Evolutionary conservation across 1,284 basidiomycete genomes (phyloP).

Genomic region (Cryptococcus floricola): DNA sequence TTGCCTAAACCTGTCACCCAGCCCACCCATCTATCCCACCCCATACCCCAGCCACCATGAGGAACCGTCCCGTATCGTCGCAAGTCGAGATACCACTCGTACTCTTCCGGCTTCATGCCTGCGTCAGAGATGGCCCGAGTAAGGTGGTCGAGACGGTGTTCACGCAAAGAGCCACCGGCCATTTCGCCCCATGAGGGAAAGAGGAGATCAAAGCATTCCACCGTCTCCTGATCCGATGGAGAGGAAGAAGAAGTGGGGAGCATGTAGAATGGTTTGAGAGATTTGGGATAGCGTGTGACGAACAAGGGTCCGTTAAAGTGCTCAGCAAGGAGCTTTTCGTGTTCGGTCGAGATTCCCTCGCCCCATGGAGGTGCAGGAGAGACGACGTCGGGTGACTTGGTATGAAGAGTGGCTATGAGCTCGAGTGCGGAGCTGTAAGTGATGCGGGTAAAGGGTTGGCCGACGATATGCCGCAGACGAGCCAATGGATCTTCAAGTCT

Average conservation of each 20-base stretch:
- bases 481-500: conserved; percentile 12
- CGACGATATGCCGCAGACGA: conserved; percentile 23
- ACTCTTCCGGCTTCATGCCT: conserved; percentile 58
- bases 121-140: conserved; percentile 55
- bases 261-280: conserved; percentile 96
- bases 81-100: conserved; percentile 81
- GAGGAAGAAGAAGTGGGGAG: conserved; percentile 37
- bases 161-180: conserved; percentile 83
- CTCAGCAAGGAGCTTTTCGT: conserved; percentile 84
- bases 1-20: conserved; percentile 81
- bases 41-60: conserved; percentile 89
- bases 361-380: conserved; percentile 62
- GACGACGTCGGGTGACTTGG: neutral
- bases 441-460: conserved; percentile 55
- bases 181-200: conserved; percentile 86
- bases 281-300: conserved; percentile 80
- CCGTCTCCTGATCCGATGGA: conserved; percentile 22
- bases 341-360: conserved; percentile 72
- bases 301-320: conserved; percentile 70
- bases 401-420: conserved; percentile 50
- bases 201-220: conserved; percentile 91
- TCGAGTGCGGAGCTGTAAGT: conserved; percentile 74
- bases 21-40: conserved; percentile 79
- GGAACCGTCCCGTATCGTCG: conserved; percentile 73
- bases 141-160: conserved; percentile 68